These are phyloP conservation scores for Colletotrichum ledebouriae DNA, from an alignment of 2,329 filamentous ascomycete species.

Conservation along the genomic window DNA sequence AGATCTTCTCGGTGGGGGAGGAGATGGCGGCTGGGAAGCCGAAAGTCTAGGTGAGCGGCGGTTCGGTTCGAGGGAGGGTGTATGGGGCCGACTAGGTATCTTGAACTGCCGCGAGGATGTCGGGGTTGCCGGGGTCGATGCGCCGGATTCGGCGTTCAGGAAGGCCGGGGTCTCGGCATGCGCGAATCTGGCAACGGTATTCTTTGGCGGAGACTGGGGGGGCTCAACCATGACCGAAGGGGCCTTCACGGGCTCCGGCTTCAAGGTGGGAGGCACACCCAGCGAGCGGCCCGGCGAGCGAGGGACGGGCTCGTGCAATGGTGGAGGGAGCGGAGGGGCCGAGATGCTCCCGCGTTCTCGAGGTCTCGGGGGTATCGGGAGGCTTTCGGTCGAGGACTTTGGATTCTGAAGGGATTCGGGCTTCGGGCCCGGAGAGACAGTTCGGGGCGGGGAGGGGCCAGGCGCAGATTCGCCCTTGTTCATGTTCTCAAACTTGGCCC, in stretches of 20 bases:
- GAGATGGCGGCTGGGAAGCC: slow-evolving; percentile 69
- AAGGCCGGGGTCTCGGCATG: slow-evolving; percentile 59
- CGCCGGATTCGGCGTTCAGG: slow-evolving; percentile 62
- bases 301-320: slow-evolving; percentile 42
- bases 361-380: slow-evolving; percentile 49
- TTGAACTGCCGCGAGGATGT: slow-evolving; percentile 62
- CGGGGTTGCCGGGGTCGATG: slow-evolving; percentile 57
- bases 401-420: slow-evolving; percentile 59
- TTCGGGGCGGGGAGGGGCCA: slow-evolving; percentile 48
- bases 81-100: slow-evolving; percentile 68
- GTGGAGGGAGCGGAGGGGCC: slow-evolving; percentile 43
- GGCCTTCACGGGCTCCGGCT: slow-evolving; percentile 58
- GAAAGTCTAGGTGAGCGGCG: slow-evolving; percentile 62
- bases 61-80: slow-evolving; percentile 61
- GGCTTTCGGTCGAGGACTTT: slow-evolving; percentile 54
- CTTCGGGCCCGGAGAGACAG: slow-evolving; percentile 55
- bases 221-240: slow-evolving; percentile 79
- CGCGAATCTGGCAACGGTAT: slow-evolving; percentile 51
- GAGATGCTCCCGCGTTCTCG: slow-evolving; percentile 42
- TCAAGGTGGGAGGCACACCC: slow-evolving; percentile 59
- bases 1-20: slow-evolving; percentile 74
- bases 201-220: slow-evolving; percentile 76
- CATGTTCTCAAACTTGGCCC: slow-evolving; percentile 86
- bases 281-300: slow-evolving; percentile 54
- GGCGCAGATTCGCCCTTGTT: slow-evolving; percentile 58